Evolutionary conservation across 2,329 filamentous ascomycete genomes (phyloP), one percentile per base, ranked within the genome.

Genomic region (Calonectria hawksworthii): DNA sequence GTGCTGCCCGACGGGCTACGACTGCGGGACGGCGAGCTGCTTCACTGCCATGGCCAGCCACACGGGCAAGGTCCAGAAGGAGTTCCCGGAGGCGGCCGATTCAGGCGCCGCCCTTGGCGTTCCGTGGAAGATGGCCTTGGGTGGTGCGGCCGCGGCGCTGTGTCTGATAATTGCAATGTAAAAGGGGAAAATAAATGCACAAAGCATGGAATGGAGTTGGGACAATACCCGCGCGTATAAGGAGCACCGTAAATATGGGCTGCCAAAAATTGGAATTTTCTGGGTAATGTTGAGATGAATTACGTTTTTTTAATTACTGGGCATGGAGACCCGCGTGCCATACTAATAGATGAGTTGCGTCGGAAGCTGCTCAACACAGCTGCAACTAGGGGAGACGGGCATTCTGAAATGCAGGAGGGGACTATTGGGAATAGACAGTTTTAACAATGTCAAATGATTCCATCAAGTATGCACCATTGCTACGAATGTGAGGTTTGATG

Each of bases 1-100:
- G 9, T 99, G 96, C 84, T 99, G 96, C 87, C 96, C 96, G 0
- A 89, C 86, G 52, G 94, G 95, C 2, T 98, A 93, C 83, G 85
- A 84, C 4, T 98, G 95, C 84, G 95, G 94, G 1, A 89, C 89
- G 26, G 90, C 90, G 28, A 95, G 93, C 83, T 98, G 95, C 85
- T 93, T 92, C 36, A 89, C 92, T 7, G 83, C 83, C 50, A 87
- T 86, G 64, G 88, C 85, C 10, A 88, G 87, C 10, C 86, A 88
- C 59, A 93, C 90, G n/a, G 89, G 86, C 9, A 91, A 89, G 34
- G 87, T 92, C 67, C 88, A 89, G 77, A 92, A 92, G 83, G 85
- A 86, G 79, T 80, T 88, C n/a, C 89, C 90, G 0, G 81, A 80
- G 11, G 76, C 80, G 34, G 71, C 64, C 34, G 56, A 44, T 44